Evolutionary conservation across 164 flowering plant species (phyloP), one percentile per base, ranked within the genome.

Genomic region (Nymphaea colorata): DNA sequence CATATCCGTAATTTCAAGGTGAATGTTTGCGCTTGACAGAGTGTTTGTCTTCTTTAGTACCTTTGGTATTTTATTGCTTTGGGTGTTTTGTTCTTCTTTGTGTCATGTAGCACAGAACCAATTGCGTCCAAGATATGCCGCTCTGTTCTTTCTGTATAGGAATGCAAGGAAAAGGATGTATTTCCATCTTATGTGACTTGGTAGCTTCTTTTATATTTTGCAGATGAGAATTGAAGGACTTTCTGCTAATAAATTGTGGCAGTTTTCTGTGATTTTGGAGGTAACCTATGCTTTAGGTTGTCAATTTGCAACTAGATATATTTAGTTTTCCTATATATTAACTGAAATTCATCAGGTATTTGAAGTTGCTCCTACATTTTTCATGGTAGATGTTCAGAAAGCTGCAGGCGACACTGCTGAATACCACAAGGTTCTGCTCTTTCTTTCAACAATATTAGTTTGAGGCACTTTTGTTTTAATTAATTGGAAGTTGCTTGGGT

Each of bases 191-290:
- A 43, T 59, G 2, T 61, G 25, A 43, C 68, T 10, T 68, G 25
- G 6, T 61, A 61, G 17, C 16, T 6, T 6, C 41, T n/a, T 3
- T 5, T 36, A 36, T n/a, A 36, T 61, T 61, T 81, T 67, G 67
- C 88, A 95, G 99, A 90, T 95, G 99, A 87, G 99, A 79, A 87
- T 95, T 65, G 99, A 95, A 80, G 97, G 98, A 66, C 85, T 85
- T 75, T 85, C 96, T 55, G 82, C 93, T 36, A 73, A 81, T 68
- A 90, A 85, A 78, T 74, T 81, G 42, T 77, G 82, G 45, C 89
- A 82, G 79, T 76, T 92, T 76, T 88, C 94, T 8, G 88, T 86
- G 11, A 86, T 94, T 43, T 69, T 94, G 76, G 97, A 91, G 73
- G 99, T 90, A 78, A 74, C n/a, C 25, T 42, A 2, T 41, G 42